These are phyloP conservation scores for Sclerotiophoma versabilis DNA, from an alignment of 2,329 filamentous ascomycete species.

Conservation along the genomic window DNA sequence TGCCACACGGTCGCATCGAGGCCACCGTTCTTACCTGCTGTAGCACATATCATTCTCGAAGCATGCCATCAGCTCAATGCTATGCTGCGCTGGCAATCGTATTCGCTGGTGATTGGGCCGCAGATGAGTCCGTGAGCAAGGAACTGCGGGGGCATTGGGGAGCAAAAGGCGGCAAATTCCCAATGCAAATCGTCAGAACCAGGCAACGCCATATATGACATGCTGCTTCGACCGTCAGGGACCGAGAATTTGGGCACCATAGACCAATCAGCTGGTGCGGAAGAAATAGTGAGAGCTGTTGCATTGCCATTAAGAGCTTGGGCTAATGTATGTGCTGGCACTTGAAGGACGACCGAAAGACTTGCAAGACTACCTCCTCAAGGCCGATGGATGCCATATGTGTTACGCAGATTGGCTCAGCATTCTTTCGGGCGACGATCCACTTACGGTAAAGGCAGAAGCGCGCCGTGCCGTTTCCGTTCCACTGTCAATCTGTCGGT, in stretches of 20 bases:
- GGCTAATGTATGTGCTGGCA: conserved; percentile 43
- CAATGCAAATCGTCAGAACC: conserved; percentile 34
- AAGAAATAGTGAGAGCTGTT: conserved; percentile 24
- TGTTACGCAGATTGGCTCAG: conserved; percentile 38
- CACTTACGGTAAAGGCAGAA: conserved; percentile 33
- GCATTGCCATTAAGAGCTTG: conserved; percentile 36
- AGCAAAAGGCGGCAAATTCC: conserved; percentile 31
- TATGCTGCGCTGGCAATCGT: conserved; percentile 41
- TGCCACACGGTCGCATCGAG: conserved; percentile 35
- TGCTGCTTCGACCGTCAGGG: conserved; percentile 30
- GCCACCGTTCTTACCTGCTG: conserved; percentile 29
- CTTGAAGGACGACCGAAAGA: conserved; percentile 31
- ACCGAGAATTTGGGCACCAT: conserved; percentile 28
- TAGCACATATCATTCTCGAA: conserved; percentile 28
- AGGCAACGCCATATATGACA: conserved; percentile 42
- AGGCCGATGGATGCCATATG: conserved; percentile 38
- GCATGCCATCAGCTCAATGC: conserved; percentile 33
- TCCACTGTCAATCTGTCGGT: conserved; percentile 25
- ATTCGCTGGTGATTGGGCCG: conserved; percentile 38
- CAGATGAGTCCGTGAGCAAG: conserved; percentile 31
- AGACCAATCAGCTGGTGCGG: conserved; percentile 36
- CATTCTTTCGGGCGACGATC: conserved; percentile 26
- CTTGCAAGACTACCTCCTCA: conserved; percentile 36
- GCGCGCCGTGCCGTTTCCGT: conserved; percentile 45
- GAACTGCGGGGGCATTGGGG: conserved; percentile 35